Evolutionary conservation across 75 land plant genomes (phyloP).

Genomic region (Ceratopteris richardii): DNA sequence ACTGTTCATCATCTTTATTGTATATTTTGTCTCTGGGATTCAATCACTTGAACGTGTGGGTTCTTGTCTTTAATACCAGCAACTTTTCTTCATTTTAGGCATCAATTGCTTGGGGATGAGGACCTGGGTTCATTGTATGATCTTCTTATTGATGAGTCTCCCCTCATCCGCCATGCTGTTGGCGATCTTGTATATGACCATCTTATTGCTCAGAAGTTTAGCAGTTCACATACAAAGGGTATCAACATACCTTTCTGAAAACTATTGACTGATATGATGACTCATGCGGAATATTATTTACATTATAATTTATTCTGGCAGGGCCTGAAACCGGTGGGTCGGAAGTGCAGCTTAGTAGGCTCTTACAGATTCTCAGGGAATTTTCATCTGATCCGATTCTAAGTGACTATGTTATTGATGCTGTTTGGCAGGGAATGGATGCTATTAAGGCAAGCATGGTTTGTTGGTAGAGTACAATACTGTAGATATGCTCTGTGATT

Average conservation of each 20-base stretch:
- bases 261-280: neutral
- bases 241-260: neutral
- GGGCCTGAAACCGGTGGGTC: constrained; percentile 46
- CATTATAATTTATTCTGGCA: constrained; percentile 16
- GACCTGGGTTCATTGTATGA: constrained; percentile 90
- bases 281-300: no score
- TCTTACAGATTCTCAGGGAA: constrained; percentile 81
- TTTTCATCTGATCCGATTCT: constrained; percentile 83
- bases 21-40: no score
- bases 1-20: no score
- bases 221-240: constrained; percentile 31
- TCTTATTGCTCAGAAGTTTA: constrained; percentile 65
- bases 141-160: constrained; percentile 86
- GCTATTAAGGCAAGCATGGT: constrained; percentile 82
- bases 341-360: constrained; percentile 67
- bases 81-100: constrained; percentile 35
- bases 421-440: constrained; percentile 90
- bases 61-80: neutral
- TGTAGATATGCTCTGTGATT: no score
- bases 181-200: constrained; percentile 92
- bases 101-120: constrained; percentile 76
- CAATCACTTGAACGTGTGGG: neutral
- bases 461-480: no score
- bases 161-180: constrained; percentile 80
- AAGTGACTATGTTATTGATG: constrained; percentile 87